These are phyloP conservation scores for Leccinellum albellum DNA, from an alignment of 768 basidiomycete genomes.

Conservation along the genomic window DNA sequence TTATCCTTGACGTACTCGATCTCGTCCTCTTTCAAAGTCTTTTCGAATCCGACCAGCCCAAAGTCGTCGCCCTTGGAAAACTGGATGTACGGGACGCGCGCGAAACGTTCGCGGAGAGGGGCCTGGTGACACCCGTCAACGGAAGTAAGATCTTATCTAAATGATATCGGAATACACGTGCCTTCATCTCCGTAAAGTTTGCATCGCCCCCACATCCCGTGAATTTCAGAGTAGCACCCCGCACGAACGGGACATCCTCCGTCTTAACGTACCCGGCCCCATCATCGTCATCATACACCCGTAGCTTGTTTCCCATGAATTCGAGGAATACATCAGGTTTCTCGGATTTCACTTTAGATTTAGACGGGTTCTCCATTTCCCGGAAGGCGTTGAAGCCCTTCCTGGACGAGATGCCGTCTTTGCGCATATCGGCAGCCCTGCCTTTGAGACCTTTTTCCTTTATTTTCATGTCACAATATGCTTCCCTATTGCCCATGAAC, in stretches of 20 bases:
- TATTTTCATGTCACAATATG: constrained; percentile 94
- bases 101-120: constrained; percentile 46
- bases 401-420: constrained; percentile 47
- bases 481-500: constrained; percentile 47
- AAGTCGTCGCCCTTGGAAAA: constrained; percentile 42
- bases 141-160: background rate
- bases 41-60: constrained; percentile 56
- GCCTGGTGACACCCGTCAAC: constrained; percentile 26
- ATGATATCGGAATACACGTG: constrained; percentile 4
- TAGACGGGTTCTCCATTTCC: constrained; percentile 49
- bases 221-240: constrained; percentile 47
- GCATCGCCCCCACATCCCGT: constrained; percentile 54
- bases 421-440: constrained; percentile 59
- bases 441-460: constrained; percentile 87
- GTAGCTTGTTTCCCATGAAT: constrained; percentile 68
- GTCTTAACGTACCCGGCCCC: constrained; percentile 41
- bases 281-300: constrained; percentile 55
- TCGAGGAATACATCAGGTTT: constrained; percentile 67
- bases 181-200: constrained; percentile 61
- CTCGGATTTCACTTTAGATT: constrained; percentile 31
- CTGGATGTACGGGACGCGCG: constrained; percentile 46
- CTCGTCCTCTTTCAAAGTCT: constrained; percentile 67
- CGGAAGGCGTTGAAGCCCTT: constrained; percentile 79
- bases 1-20: constrained; percentile 64
- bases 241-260: constrained; percentile 41